Base-by-base conservation (phyloP, 2,329 filamentous ascomycete species). In the Aspergillus fijiensis region DNA sequence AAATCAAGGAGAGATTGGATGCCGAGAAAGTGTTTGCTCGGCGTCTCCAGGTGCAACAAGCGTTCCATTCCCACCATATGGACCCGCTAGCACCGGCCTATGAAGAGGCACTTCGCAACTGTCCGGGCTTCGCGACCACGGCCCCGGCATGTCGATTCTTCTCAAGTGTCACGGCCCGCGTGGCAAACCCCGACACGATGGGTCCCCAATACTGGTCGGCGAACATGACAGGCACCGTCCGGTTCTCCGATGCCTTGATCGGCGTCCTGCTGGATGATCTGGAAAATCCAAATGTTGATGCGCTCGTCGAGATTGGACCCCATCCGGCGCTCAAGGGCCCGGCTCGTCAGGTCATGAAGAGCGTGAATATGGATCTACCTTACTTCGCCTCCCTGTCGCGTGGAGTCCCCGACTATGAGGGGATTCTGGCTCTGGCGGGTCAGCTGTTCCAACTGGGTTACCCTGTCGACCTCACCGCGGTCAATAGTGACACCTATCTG, bases 1-100 rank as follows among this genome's bases (percentile, higher is more conserved):
- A 81, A 50, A 72, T 76, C 35, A 76, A 78, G 27, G 71, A 74
- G 27, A 66, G 78, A 2, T 80, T 86, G 63, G 79, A 80, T 60
- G 49, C 55, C 4, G 61, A 68, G 33, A 56, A 31, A 2, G 9
- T 19, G 11, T 51, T 51, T 23, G 50, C 50, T 11, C 25, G 50
- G n/a, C n/a, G 21, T 7, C 16, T 51, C 12, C 16, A 31, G 11
- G 27, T 51, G 5, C 14, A 12, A 7, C 31, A 29, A 19, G 50
- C 50, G 1, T 51, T 33, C 50, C 50, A 51, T 27, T 51, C 50
- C 16, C 27, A 29, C 16, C 50, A 51, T 10, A 51, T 51, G 50
- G 12, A 19, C 10, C 27, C 19, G 9, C 16, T 51, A 11, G 50
- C 50, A 10, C 23, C 23, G 23, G 50, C 19, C 9, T 12, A 33